Percentiles rank a stretch among this genome's conserved stretches.
Conservation (phyloP, 345 rosid species). For the Noccaea caerulescens region DNA sequence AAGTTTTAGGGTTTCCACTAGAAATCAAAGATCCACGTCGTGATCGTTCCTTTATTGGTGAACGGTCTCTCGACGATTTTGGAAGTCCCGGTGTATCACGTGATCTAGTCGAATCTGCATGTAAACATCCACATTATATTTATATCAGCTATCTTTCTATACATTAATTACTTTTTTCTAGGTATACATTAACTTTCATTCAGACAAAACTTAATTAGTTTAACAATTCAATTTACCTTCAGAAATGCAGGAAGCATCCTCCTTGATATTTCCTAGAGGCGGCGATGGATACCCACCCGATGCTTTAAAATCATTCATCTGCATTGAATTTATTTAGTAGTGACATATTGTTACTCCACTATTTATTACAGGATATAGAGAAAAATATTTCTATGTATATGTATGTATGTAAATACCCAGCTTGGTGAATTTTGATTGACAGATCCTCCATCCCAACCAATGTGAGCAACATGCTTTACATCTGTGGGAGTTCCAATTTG, state of each 20-base stretch:
- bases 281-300: slow-evolving; percentile 31
- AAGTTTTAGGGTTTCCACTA: slow-evolving; percentile 15
- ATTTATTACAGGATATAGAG: background rate
- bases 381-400: background rate
- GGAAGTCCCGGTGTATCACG: slow-evolving; percentile 36
- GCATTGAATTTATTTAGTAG: background rate
- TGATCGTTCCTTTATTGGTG: slow-evolving; percentile 48
- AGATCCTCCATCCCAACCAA: slow-evolving; percentile 79
- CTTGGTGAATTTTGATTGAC: slow-evolving; percentile 53
- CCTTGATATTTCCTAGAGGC: slow-evolving; percentile 23
- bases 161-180: background rate
- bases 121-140: background rate
- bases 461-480: slow-evolving; percentile 95
- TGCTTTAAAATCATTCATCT: slow-evolving; percentile 39
- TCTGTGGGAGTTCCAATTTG: slow-evolving; percentile 84
- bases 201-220: too few species aligned
- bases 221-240: slow-evolving; percentile 22
- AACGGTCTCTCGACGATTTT: slow-evolving; percentile 27
- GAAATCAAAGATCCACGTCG: slow-evolving; percentile 53
- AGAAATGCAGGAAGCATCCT: slow-evolving; percentile 29
- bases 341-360: background rate
- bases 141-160: background rate
- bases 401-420: slow-evolving; percentile 50
- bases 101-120: slow-evolving; percentile 30
- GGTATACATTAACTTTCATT: too few species aligned